Base-by-base conservation (phyloP, 1,139 yeast genomes). In the Hansenula lynferdii region DNA sequence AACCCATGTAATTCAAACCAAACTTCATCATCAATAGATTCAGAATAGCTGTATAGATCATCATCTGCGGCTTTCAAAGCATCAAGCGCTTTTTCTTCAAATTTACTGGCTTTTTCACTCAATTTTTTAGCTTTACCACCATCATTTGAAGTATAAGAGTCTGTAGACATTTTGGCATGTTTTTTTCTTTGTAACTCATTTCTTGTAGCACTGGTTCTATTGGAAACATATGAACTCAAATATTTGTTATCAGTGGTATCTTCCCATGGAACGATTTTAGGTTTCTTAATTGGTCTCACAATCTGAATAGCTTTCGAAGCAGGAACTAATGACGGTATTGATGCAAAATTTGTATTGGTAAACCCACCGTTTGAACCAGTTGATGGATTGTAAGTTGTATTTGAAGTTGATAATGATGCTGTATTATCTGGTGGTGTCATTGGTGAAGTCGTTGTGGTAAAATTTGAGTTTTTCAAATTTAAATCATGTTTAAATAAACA, bases 1-100 rank as follows among this genome's bases (percentile, higher is more conserved):
- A 61, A 42, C 0, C 70, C 70, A 41, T 64, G 69, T 41, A 66
- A 50, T 39, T 66, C 72, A 29, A 60, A 49, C 56, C 60, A 66
- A 8, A 41, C 41, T 17, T 53, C 56, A 23, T 44, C 42, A 5
- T 39, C 28, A 5, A 25, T 15, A 2, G 41, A 32, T 20, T 47
- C 49, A 1, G 56, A 45, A 31, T 50, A 50, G 12, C 37, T 43
- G 23, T 30, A 45, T 14, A 53, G 31, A 18, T 44, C 51, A 28
- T 51, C 56, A 40, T 54, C 57, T n/a, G 56, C 54, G 10, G 28
- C 16, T 29, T 47, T 47, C 20, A 53, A 29, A 11, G 40, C 43
- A 23, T 52, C 50, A 18, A 44, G 35, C 14, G 30, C 38, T 8
- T 44, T 39, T 22, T 48, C 43, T 30, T 48, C 50, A 32, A 43